phyloP scores from a whole-genome alignment of 2,329 filamentous ascomycete species.

The Ophiocordyceps sinensis region DNA sequence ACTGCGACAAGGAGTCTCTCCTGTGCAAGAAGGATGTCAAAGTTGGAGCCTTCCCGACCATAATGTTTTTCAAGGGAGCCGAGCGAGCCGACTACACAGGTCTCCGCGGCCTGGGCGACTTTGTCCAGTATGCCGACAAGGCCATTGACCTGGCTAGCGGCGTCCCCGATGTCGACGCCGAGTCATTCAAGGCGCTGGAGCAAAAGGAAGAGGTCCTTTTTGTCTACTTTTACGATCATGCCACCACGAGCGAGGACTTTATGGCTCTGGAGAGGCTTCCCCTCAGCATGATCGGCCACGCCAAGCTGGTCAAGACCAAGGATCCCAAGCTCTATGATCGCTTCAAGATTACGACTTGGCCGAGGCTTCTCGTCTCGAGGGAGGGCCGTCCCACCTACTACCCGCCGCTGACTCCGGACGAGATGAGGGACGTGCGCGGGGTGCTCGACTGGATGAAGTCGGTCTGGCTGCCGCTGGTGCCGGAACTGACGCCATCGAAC shows the following conservation, averaged over 20 bases:
- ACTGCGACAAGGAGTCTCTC: slow-evolving; percentile 72
- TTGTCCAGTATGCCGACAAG: slow-evolving; percentile 75
- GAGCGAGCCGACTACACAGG: slow-evolving; percentile 90
- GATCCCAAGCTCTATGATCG: slow-evolving; percentile 60
- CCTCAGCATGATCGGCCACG: slow-evolving; percentile 78
- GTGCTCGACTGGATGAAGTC: slow-evolving; percentile 89
- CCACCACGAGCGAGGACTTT: slow-evolving; percentile 87
- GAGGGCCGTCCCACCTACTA: slow-evolving; percentile 88
- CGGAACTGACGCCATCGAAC: slow-evolving; percentile 82
- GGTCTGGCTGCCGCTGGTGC: slow-evolving; percentile 91
- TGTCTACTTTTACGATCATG: slow-evolving; percentile 93
- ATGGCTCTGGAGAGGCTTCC: slow-evolving; percentile 73
- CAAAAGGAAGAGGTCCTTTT: slow-evolving; percentile 93
- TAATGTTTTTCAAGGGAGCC: slow-evolving; percentile 82
- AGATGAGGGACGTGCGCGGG: slow-evolving; percentile 74
- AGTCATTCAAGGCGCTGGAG: slow-evolving; percentile 67
- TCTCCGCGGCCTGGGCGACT: slow-evolving; percentile 79
- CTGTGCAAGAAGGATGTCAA: slow-evolving; percentile 92
- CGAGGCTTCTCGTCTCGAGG: slow-evolving; percentile 76
- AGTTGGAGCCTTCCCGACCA: slow-evolving; percentile 69
- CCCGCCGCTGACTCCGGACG: slow-evolving; percentile 68
- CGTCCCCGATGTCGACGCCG: slow-evolving; percentile 67
- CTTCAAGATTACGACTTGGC: slow-evolving; percentile 96
- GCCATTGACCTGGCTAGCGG: slow-evolving; percentile 65
- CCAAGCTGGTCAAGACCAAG: slow-evolving; percentile 82